A percentile compares a stretch with the other conserved stretches of the same genome.
Evolutionary conservation across 495 filamentous ascomycete genomes (phyloP).

Genomic region (Aspergillus campestris): DNA sequence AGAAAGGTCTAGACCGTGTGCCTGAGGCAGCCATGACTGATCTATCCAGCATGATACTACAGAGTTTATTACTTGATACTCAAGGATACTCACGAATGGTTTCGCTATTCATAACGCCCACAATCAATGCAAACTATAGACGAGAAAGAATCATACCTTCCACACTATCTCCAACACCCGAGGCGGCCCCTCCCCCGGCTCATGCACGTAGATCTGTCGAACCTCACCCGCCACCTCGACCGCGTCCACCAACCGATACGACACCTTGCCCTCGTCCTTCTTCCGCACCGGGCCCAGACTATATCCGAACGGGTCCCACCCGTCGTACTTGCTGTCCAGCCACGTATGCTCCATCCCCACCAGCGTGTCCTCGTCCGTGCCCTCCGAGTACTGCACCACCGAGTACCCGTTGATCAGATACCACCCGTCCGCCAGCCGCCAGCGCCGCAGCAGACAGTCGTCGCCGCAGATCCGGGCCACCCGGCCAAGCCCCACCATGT

Average conservation of each 20-base stretch:
- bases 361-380: slow-evolving; percentile 5
- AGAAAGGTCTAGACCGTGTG: neutral
- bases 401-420: slow-evolving; percentile 17
- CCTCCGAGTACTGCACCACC: slow-evolving; percentile 10
- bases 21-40: neutral
- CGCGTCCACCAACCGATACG: slow-evolving; percentile 8
- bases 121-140: neutral
- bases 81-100: too few species aligned
- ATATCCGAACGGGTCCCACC: slow-evolving; percentile 10
- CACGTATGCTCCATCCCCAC: slow-evolving; percentile 20
- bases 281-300: slow-evolving; percentile 15
- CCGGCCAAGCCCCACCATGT: slow-evolving; percentile 40
- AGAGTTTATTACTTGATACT: too few species aligned
- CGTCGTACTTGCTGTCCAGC: slow-evolving; percentile 13
- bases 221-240: slow-evolving; percentile 5
- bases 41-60: neutral
- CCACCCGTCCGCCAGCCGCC: slow-evolving; percentile 33
- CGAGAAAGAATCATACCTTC: neutral
- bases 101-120: too few species aligned
- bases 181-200: slow-evolving; percentile 4
- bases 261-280: slow-evolving; percentile 13
- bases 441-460: slow-evolving; percentile 47
- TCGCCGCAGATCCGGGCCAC: slow-evolving; percentile 47
- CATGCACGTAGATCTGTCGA: slow-evolving; percentile 13
- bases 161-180: slow-evolving; percentile 18